These are phyloP conservation scores for Wickerhamomyces pijperi DNA, from an alignment of 805 yeast species.

Conservation along the genomic window DNA sequence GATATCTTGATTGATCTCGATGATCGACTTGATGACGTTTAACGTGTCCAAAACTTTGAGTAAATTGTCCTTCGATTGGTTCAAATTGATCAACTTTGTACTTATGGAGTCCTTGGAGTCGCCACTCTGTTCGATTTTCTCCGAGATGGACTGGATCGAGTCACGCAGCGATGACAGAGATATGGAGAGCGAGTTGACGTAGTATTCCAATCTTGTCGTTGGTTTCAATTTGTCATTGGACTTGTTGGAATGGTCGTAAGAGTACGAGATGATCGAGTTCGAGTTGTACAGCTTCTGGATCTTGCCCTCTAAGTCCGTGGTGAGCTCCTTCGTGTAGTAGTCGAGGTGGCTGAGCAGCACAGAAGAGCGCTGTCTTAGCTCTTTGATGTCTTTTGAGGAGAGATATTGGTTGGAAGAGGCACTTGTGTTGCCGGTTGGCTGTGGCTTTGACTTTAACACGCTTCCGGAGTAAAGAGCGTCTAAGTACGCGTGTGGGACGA, in stretches of 20 bases:
- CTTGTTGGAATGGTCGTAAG: conserved; percentile 16
- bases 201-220: conserved; percentile 54
- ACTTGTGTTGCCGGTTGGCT: conserved; percentile 16
- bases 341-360: conserved; percentile 49
- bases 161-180: conserved; percentile 45
- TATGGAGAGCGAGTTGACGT: conserved; percentile 46
- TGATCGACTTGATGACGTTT: conserved; percentile 30
- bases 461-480: conserved; percentile 39
- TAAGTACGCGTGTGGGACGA: conserved; percentile 52
- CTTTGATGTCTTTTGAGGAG: conserved; percentile 20
- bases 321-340: conserved; percentile 47
- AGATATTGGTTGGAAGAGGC: not conserved
- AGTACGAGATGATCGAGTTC: conserved; percentile 37
- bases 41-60: conserved; percentile 34
- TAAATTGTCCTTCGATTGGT: conserved; percentile 34
- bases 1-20: conserved; percentile 17
- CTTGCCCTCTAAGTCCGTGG: conserved; percentile 40
- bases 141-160: conserved; percentile 24
- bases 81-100: conserved; percentile 31
- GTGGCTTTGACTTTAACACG: too few species aligned
- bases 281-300: conserved; percentile 36
- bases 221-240: conserved; percentile 23
- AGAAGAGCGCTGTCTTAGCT: conserved; percentile 37
- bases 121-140: conserved; percentile 15
- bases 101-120: conserved; percentile 20